Conservation (phyloP, 208 protist species). For the Novymonas esmeraldas region DNA sequence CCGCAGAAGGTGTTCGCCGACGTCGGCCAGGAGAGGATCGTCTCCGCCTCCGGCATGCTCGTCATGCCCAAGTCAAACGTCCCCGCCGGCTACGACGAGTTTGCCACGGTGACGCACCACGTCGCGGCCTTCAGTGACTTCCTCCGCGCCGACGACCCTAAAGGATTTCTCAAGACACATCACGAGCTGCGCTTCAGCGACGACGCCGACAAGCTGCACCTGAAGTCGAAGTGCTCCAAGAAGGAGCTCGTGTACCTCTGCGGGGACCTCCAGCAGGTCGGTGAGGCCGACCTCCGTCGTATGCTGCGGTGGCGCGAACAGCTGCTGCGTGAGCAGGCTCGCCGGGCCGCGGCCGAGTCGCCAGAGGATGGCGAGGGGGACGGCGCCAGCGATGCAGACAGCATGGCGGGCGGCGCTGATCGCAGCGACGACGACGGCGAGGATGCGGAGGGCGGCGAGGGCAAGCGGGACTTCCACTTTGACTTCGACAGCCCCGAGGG, state of each 20-base stretch:
- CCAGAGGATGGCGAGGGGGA: slow-evolving; percentile 25
- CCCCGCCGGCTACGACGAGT: slow-evolving; percentile 92
- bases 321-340: slow-evolving; percentile 71
- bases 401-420: slow-evolving; percentile 30
- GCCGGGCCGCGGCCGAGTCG: slow-evolving; percentile 14
- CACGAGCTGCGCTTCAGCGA: slow-evolving; percentile 91
- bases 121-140: slow-evolving; percentile 90
- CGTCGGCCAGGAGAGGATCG: slow-evolving; percentile 89
- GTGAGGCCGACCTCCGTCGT: slow-evolving; percentile 92
- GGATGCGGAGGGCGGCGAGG: slow-evolving; percentile 36
- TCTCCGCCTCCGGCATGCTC: slow-evolving; percentile 69
- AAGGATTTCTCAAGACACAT: slow-evolving; percentile 84
- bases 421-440: slow-evolving; percentile 26
- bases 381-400: slow-evolving; percentile 30
- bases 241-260: slow-evolving; percentile 93
- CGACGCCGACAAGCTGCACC: slow-evolving; percentile 78
- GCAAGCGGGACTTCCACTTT: slow-evolving; percentile 47
- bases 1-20: slow-evolving; percentile 96
- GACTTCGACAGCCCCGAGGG: slow-evolving; percentile 85
- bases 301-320: slow-evolving; percentile 95
- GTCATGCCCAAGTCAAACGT: slow-evolving; percentile 81
- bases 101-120: slow-evolving; percentile 78
- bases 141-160: slow-evolving; percentile 87
- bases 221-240: slow-evolving; percentile 85
- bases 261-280: slow-evolving; percentile 94